phyloP scores from a whole-genome alignment of 768 basidiomycete genomes.

The Mycena galopus region DNA sequence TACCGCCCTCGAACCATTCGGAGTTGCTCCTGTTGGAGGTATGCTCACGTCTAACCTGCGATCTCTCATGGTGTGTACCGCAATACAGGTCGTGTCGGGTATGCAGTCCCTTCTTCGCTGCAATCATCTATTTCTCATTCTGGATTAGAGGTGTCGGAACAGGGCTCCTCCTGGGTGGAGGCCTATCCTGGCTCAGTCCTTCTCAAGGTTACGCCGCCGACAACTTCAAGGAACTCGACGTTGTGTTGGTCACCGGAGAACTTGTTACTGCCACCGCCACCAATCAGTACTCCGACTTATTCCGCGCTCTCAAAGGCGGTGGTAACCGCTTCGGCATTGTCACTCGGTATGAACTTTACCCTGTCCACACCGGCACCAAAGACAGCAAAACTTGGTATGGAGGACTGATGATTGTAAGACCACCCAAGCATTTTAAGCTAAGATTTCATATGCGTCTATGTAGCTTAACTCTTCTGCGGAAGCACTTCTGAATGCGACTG shows the following conservation, averaged over 20 bases:
- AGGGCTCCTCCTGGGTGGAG: conserved; percentile 59
- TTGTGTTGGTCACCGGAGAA: conserved; percentile 56
- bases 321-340: conserved; percentile 61
- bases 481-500: conserved; percentile 52
- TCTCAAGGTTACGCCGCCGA: conserved; percentile 58
- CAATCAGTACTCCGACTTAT: conserved; percentile 57
- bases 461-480: conserved; percentile 51
- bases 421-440: neutral
- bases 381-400: conserved; percentile 55
- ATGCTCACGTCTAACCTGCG: neutral
- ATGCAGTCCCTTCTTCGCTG: neutral
- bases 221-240: conserved; percentile 53
- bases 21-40: conserved; percentile 60
- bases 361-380: conserved; percentile 54
- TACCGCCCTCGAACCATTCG: conserved; percentile 49
- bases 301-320: conserved; percentile 61
- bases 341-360: conserved; percentile 56
- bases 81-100: conserved; percentile 33
- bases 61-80: neutral
- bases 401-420: conserved; percentile 51
- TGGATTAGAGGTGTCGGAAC: conserved; percentile 54
- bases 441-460: neutral
- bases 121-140: neutral
- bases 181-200: conserved; percentile 55
- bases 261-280: conserved; percentile 56